A percentile compares a stretch with the other conserved stretches of the same genome.
Evolutionary conservation across 805 yeast genomes (phyloP).

Genomic region (Yamadazyma paraphyllophila): DNA sequence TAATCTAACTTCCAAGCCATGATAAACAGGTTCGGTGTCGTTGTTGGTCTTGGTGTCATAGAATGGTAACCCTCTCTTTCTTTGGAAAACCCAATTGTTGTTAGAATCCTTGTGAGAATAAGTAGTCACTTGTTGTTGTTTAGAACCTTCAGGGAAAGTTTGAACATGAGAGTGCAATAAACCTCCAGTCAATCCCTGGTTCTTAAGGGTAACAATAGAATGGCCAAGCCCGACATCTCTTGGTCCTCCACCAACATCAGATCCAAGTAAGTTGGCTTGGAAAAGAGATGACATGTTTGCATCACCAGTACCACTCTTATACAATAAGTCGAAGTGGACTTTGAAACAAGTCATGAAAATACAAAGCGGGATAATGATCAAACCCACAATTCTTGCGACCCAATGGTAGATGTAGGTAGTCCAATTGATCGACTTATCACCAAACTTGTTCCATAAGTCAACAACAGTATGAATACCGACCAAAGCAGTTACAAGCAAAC

Average conservation of each 20-base stretch:
- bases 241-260: slow-evolving; percentile 63
- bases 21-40: slow-evolving; percentile 41
- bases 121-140: slow-evolving; percentile 48
- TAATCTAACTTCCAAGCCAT: slow-evolving; percentile 63
- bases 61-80: slow-evolving; percentile 38
- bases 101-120: slow-evolving; percentile 46
- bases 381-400: slow-evolving; percentile 61
- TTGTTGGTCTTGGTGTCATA: slow-evolving; percentile 31
- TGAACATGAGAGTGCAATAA: slow-evolving; percentile 48
- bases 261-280: slow-evolving; percentile 72
- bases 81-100: slow-evolving; percentile 48
- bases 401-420: slow-evolving; percentile 57
- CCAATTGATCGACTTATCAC: slow-evolving; percentile 57
- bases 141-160: slow-evolving; percentile 46
- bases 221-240: slow-evolving; percentile 62
- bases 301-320: slow-evolving; percentile 79
- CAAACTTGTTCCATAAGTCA: slow-evolving; percentile 83
- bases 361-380: slow-evolving; percentile 60
- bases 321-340: slow-evolving; percentile 70
- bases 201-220: slow-evolving; percentile 39
- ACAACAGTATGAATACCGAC: slow-evolving; percentile 88
- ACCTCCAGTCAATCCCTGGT: slow-evolving; percentile 45
- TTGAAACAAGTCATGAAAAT: slow-evolving; percentile 69
- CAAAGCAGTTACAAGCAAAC: slow-evolving; percentile 80
- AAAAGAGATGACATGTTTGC: slow-evolving; percentile 76